Evolutionary conservation across 306 rosid species (phyloP).

Genomic region (Vicia faba): DNA sequence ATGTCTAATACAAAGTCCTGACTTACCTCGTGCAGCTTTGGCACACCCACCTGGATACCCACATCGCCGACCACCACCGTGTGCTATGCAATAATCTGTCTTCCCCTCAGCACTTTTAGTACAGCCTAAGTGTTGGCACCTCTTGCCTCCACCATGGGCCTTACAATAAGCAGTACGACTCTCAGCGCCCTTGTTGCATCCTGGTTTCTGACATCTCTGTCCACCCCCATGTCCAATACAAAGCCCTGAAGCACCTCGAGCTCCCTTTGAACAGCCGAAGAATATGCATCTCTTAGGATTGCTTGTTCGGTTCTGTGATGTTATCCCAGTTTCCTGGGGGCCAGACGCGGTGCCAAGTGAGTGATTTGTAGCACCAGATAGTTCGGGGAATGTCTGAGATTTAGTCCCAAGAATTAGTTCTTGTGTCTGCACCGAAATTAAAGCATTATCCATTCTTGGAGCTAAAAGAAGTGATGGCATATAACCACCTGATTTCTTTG

Average conservation of each 20-base stretch:
- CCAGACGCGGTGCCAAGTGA: constrained; percentile 55
- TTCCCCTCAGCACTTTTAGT: constrained; percentile 99
- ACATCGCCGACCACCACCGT: constrained; percentile 93
- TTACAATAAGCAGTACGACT: constrained; percentile 97
- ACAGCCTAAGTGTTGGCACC: constrained; percentile 90
- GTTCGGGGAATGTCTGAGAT: constrained; percentile 52
- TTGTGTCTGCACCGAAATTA: constrained; percentile 45
- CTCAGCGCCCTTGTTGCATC: constrained; percentile 97
- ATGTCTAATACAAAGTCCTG: constrained; percentile 97
- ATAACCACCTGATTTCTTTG: constrained; percentile 90
- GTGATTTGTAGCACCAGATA: constrained; percentile 51
- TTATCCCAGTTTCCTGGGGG: constrained; percentile 50
- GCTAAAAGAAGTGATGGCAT: constrained; percentile 93
- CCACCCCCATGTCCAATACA: constrained; percentile 99
- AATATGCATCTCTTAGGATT: constrained; percentile 75
- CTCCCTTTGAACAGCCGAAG: constrained; percentile 78
- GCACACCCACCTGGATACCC: constrained; percentile 71
- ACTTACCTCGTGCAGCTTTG: constrained; percentile 94
- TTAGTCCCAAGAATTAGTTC: constrained; percentile 48
- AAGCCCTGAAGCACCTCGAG: constrained; percentile 95
- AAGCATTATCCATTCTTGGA: constrained; percentile 60
- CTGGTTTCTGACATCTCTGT: constrained; percentile 95
- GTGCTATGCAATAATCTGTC: constrained; percentile 95
- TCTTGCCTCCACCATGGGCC: constrained; percentile 98
- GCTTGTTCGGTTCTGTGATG: constrained; percentile 54